phyloP scores from a whole-genome alignment of 345 rosid species.

The Hypericum perforatum region DNA sequence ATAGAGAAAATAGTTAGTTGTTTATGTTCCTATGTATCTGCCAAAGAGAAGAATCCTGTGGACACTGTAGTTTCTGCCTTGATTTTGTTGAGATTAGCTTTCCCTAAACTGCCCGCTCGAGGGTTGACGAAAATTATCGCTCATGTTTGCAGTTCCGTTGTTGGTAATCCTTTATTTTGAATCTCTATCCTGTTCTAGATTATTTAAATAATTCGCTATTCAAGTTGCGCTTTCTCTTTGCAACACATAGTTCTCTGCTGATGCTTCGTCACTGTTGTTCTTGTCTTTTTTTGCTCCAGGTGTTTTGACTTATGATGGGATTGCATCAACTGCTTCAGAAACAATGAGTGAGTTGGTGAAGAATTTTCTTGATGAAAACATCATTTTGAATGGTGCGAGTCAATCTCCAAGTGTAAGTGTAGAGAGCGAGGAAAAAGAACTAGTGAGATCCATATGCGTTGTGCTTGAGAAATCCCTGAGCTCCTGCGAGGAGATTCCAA shows the following conservation, averaged over 20 bases:
- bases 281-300: constrained; percentile 28
- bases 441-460: constrained; percentile 41
- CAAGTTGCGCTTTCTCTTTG: no score
- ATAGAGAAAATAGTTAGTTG: constrained; percentile 36
- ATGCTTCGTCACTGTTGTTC: neutral
- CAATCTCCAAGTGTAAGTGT: constrained; percentile 25
- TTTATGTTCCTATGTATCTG: constrained; percentile 48
- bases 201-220: no score
- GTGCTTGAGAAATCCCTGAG: constrained; percentile 40
- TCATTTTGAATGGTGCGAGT: constrained; percentile 20
- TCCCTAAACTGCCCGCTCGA: constrained; percentile 36
- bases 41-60: constrained; percentile 40
- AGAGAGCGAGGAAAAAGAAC: constrained; percentile 32
- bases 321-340: constrained; percentile 50
- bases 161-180: constrained; percentile 42
- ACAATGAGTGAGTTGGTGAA: constrained; percentile 55
- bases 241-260: neutral
- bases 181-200: neutral
- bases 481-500: constrained; percentile 39
- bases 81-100: constrained; percentile 37
- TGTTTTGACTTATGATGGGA: constrained; percentile 40
- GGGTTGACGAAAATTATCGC: constrained; percentile 43
- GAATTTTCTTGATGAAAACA: constrained; percentile 27
- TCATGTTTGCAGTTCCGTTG: constrained; percentile 40
- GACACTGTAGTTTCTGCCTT: constrained; percentile 54